Evolutionary conservation across 78 protist genomes (phyloP), one percentile per base, ranked within the genome.

Genomic region (Dictyostelium brefeldianum): DNA sequence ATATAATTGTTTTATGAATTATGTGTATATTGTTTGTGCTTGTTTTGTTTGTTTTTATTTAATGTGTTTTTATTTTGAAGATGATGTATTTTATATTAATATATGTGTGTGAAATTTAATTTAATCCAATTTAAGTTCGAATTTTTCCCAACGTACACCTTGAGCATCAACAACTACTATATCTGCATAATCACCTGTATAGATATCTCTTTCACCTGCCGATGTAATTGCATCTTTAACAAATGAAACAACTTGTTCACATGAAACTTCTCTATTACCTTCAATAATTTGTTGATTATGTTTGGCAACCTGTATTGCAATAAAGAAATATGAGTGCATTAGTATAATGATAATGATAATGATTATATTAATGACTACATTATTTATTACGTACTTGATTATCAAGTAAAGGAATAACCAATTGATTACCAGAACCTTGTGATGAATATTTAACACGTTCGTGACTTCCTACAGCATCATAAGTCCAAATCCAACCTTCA

Each of bases 171-270:
- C 95, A 25, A 96, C 78, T 70, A 71, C 71, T 14, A 99, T 96
- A 73, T 98, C 98, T 25, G 96, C 96, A 43, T 29, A 80, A 81
- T 99, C 99, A 73, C 99, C 99, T 7, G 99, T 99, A 96, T 97
- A 95, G 56, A 99, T 98, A 94, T 99, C 99, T 18, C 99, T 96
- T 96, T 99, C 99, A 71, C 98, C 97, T 15, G 98, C 99, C 0
- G 99, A 83, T 54, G 91, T 41, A 67, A 99, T 96, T 14, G 98
- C 97, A 62, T 98, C 99, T 79, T 96, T 92, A 41, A 90, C 96
- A 15, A 98, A 50, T 46, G 81, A 96, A 67, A 96, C 70, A n/a
- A 97, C 97, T 50, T 96, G 93, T 18, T 95, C 98, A 22, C 47
- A 50, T 43, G 91, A n/a, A 18, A 85, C 81, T 12, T 91, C 90